These are phyloP conservation scores for Phlebopus sp. DNA, from an alignment of 1,284 basidiomycete genomes.

Conservation along the genomic window DNA sequence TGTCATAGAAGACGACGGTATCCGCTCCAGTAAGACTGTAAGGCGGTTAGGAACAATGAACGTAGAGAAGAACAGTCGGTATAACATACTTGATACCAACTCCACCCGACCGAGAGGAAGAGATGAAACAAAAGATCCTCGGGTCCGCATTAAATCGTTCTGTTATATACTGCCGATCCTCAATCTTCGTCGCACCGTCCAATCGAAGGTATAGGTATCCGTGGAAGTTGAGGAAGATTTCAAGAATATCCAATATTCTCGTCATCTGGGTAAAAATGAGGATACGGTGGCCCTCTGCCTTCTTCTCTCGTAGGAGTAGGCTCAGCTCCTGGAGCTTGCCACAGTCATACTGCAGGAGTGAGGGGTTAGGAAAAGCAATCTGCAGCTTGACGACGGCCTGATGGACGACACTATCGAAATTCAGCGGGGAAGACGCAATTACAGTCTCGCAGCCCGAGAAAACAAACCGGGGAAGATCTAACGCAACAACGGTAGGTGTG, in stretches of 20 bases:
- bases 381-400: slow-evolving; percentile 79
- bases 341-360: slow-evolving; percentile 92
- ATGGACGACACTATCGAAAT: slow-evolving; percentile 72
- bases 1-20: slow-evolving; percentile 95
- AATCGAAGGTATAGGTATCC: slow-evolving; percentile 92
- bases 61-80: not conserved
- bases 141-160: slow-evolving; percentile 95
- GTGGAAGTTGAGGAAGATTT: slow-evolving; percentile 90
- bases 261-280: slow-evolving; percentile 99
- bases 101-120: slow-evolving; percentile 90
- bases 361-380: slow-evolving; percentile 92
- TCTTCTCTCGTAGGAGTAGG: slow-evolving; percentile 77
- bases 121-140: slow-evolving; percentile 92
- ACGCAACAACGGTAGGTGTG: slow-evolving; percentile 78
- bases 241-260: slow-evolving; percentile 89
- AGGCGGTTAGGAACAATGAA: slow-evolving; percentile 7
- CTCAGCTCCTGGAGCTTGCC: slow-evolving; percentile 91
- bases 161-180: slow-evolving; percentile 93
- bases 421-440: slow-evolving; percentile 34
- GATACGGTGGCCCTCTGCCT: slow-evolving; percentile 84
- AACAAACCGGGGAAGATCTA: slow-evolving; percentile 66
- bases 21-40: slow-evolving; percentile 91
- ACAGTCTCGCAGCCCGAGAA: slow-evolving; percentile 45
- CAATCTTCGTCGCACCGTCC: slow-evolving; percentile 94
- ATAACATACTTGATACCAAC: slow-evolving; percentile 88